Evolutionary conservation across 805 yeast genomes (phyloP).

Genomic region (Suhomyces sp.): DNA sequence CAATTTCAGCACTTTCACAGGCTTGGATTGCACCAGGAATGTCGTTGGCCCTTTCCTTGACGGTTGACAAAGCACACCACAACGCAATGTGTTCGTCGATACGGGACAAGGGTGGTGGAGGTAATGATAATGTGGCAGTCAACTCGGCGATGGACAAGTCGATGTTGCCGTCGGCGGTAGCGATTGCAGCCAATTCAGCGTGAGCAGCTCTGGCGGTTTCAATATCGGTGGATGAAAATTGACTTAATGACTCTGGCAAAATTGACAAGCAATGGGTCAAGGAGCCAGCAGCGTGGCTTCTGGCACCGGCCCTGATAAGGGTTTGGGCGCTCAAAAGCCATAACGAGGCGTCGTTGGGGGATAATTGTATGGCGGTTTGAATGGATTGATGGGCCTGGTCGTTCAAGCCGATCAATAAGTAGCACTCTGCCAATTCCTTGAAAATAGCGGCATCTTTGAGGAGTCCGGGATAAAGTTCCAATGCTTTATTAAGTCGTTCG

Average conservation of each 20-base stretch:
- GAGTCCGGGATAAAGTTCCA: slow-evolving; percentile 38
- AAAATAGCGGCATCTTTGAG: slow-evolving; percentile 40
- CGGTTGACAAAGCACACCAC: slow-evolving; percentile 55
- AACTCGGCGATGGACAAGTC: slow-evolving; percentile 52
- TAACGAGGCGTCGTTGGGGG: slow-evolving; percentile 43
- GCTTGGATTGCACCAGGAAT: slow-evolving; percentile 48
- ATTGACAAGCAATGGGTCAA: slow-evolving; percentile 45
- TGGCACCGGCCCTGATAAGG: slow-evolving; percentile 42
- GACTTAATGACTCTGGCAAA: slow-evolving; percentile 33
- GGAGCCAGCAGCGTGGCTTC: slow-evolving; percentile 47
- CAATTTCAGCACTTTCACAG: slow-evolving; percentile 47
- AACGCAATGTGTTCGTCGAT: slow-evolving; percentile 47
- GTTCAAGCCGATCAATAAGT: slow-evolving; percentile 43
- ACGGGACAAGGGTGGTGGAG: slow-evolving; percentile 47
- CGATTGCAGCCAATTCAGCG: slow-evolving; percentile 56
- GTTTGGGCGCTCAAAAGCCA: slow-evolving; percentile 53
- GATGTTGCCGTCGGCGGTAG: slow-evolving; percentile 49
- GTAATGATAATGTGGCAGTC: slow-evolving; percentile 49
- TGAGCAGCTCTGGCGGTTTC: slow-evolving; percentile 52
- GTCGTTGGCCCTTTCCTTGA: slow-evolving; percentile 52
- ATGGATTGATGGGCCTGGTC: slow-evolving; percentile 54
- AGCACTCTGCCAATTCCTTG: slow-evolving; percentile 54
- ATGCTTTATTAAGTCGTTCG: slow-evolving; percentile 38
- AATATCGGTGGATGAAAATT: slow-evolving; percentile 33
- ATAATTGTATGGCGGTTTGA: slow-evolving; percentile 40